Conservation (phyloP, 2,329 filamentous ascomycete species). For the Colletotrichum phormii region DNA sequence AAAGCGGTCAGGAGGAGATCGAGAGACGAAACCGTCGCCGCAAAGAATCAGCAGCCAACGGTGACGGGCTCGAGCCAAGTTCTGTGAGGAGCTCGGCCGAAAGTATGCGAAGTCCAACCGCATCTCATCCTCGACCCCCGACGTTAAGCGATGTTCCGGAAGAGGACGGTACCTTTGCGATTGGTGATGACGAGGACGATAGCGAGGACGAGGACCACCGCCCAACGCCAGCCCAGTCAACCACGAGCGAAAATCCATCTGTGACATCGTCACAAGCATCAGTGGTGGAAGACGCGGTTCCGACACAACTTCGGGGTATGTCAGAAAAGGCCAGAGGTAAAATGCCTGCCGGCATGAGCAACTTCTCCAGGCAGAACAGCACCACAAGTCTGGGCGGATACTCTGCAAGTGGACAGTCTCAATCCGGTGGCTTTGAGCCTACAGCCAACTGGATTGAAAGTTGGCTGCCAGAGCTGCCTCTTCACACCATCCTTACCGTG, state of each 20-base stretch:
- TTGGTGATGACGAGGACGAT: conserved; percentile 85
- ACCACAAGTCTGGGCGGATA: conserved; percentile 81
- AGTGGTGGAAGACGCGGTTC: conserved; percentile 80
- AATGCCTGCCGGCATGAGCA: conserved; percentile 85
- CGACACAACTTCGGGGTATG: conserved; percentile 88
- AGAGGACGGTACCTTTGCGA: conserved; percentile 80
- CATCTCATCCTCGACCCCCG: conserved; percentile 63
- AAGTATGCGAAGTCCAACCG: conserved; percentile 73
- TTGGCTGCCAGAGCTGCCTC: conserved; percentile 91
- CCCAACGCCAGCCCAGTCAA: conserved; percentile 71
- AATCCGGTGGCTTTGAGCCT: conserved; percentile 77
- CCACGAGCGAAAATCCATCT: conserved; percentile 71
- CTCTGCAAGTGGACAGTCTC: conserved; percentile 67
- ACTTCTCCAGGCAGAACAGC: conserved; percentile 91
- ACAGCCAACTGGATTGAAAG: conserved; percentile 89
- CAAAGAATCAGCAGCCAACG: conserved; percentile 69
- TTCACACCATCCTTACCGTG: conserved; percentile 86
- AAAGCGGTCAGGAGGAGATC: conserved; percentile 92
- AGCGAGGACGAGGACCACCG: conserved; percentile 62
- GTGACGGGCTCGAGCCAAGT: conserved; percentile 60
- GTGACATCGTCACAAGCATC: conserved; percentile 77
- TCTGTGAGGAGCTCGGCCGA: conserved; percentile 74
- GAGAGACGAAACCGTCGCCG: conserved; percentile 79
- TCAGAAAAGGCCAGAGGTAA: conserved; percentile 98
- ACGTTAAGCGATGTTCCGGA: conserved; percentile 77